phyloP scores from a whole-genome alignment of 192 early-diverging fungal genomes.

The Martensiomyces pterosporus region DNA sequence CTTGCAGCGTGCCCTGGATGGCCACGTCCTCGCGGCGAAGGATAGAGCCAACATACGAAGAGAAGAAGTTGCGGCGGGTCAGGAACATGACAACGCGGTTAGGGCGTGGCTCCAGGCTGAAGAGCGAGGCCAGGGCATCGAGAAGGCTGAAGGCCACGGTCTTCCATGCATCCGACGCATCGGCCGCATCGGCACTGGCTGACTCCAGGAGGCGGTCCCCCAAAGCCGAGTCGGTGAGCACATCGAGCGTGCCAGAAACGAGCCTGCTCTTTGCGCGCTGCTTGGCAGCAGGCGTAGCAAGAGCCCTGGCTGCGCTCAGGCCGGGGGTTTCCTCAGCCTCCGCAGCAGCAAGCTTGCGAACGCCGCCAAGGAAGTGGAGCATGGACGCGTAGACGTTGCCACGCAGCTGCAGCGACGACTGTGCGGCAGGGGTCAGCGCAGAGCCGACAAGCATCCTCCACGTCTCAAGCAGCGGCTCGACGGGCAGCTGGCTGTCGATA shows the following conservation, averaged over 20 bases:
- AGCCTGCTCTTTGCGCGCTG: constrained; percentile 40
- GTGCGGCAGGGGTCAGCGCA: constrained; percentile 54
- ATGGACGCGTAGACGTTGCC: constrained; percentile 80
- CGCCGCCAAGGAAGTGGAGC: constrained; percentile 59
- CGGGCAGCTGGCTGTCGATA: constrained; percentile 51
- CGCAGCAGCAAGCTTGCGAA: constrained; percentile 36
- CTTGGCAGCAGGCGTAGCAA: constrained; percentile 21
- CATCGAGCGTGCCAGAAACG: constrained; percentile 44
- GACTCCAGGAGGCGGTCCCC: constrained; percentile 73
- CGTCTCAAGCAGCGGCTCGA: constrained; percentile 52
- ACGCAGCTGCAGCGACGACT: constrained; percentile 56
- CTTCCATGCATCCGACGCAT: constrained; percentile 76
- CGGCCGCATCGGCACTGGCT: constrained; percentile 76
- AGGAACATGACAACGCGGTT: constrained; percentile 48
- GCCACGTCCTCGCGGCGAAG: constrained; percentile 61
- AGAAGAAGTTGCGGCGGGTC: constrained; percentile 53
- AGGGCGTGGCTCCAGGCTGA: constrained; percentile 40
- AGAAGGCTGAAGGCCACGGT: constrained; percentile 79
- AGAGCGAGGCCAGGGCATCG: constrained; percentile 60
- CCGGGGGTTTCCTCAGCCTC: constrained; percentile 20
- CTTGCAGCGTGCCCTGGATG: constrained; percentile 49
- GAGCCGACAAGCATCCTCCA: constrained; percentile 58
- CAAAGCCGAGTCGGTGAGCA: constrained; percentile 34
- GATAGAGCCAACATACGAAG: constrained; percentile 53
- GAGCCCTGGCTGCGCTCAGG: background rate